Evolutionary conservation across 1,284 basidiomycete species (phyloP).

Genomic region (Cryptococcus wingfieldii): DNA sequence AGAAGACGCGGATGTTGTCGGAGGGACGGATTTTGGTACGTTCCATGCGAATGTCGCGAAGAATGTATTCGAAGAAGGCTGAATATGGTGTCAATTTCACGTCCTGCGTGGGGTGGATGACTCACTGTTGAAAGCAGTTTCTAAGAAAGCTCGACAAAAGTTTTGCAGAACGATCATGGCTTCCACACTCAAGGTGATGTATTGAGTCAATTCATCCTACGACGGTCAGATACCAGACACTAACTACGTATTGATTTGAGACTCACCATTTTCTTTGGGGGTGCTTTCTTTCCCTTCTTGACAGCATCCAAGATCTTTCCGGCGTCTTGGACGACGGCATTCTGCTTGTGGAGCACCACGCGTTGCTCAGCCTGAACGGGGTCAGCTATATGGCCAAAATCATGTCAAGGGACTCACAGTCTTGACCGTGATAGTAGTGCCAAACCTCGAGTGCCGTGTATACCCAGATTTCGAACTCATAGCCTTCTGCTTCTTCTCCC

Average conservation of each 20-base stretch:
- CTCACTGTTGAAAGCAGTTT: conserved; percentile 81
- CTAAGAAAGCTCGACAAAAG: conserved; percentile 67
- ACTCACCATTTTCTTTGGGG: conserved; percentile 54
- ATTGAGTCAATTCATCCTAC: conserved; percentile 53
- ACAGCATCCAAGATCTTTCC: conserved; percentile 71
- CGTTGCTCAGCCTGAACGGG: conserved; percentile 43
- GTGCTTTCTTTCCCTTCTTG: conserved; percentile 62
- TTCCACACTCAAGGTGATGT: conserved; percentile 56
- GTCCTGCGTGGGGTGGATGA: conserved; percentile 2
- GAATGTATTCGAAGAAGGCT: conserved; percentile 77
- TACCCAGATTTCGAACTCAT: conserved; percentile 51
- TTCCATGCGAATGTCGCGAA: conserved; percentile 89
- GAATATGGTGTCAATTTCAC: conserved; percentile 4
- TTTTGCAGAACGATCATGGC: conserved; percentile 64
- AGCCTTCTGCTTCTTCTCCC: conserved; percentile 62
- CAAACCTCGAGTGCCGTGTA: conserved; percentile 89
- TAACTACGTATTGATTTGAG: not conserved
- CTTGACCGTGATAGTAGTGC: conserved; percentile 78
- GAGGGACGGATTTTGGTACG: conserved; percentile 82
- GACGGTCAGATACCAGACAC: not conserved
- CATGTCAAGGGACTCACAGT: conserved; percentile 49
- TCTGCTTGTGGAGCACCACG: conserved; percentile 73
- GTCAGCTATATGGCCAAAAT: not conserved
- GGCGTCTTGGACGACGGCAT: conserved; percentile 69
- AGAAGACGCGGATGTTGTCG: conserved; percentile 79